Evolutionary conservation across 352 stramenopile genomes (phyloP).

Genomic region (Phytopythium oedochilum): DNA sequence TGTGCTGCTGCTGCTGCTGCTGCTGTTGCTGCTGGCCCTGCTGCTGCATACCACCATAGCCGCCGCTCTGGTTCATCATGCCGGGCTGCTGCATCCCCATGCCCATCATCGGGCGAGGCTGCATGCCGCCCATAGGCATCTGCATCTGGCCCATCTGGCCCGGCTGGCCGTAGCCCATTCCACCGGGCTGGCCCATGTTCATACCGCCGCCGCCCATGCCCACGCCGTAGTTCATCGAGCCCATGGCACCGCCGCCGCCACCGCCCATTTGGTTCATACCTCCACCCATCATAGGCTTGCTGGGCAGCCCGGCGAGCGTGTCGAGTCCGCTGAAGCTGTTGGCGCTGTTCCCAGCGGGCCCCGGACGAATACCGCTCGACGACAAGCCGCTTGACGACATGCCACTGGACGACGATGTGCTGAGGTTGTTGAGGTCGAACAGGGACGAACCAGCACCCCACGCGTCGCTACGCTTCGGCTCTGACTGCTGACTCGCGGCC

Average conservation of each 20-base stretch:
- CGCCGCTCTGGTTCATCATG: conserved; percentile 54
- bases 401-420: conserved; percentile 15
- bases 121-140: conserved; percentile 38
- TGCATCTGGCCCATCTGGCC: conserved; percentile 29
- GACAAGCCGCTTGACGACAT: conserved; percentile 7
- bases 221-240: conserved; percentile 43
- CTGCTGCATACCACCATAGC: conserved; percentile 42
- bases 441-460: conserved; percentile 78
- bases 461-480: conserved; percentile 66
- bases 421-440: conserved; percentile 78
- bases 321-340: conserved; percentile 85
- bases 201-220: conserved; percentile 17
- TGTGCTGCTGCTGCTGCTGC: conserved; percentile 54
- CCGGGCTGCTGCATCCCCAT: conserved; percentile 33
- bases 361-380: conserved; percentile 18
- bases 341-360: conserved; percentile 19
- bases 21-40: conserved; percentile 34
- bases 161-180: conserved; percentile 28
- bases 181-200: conserved; percentile 20
- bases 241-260: conserved; percentile 19
- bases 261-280: conserved; percentile 51
- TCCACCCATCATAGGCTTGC: conserved; percentile 45
- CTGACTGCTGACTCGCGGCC: conserved; percentile 17
- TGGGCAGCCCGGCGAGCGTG: conserved; percentile 75
- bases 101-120: conserved; percentile 30